These are phyloP conservation scores for Leptodontidium sp. DNA, from an alignment of 2,329 filamentous ascomycete species.

Conservation along the genomic window DNA sequence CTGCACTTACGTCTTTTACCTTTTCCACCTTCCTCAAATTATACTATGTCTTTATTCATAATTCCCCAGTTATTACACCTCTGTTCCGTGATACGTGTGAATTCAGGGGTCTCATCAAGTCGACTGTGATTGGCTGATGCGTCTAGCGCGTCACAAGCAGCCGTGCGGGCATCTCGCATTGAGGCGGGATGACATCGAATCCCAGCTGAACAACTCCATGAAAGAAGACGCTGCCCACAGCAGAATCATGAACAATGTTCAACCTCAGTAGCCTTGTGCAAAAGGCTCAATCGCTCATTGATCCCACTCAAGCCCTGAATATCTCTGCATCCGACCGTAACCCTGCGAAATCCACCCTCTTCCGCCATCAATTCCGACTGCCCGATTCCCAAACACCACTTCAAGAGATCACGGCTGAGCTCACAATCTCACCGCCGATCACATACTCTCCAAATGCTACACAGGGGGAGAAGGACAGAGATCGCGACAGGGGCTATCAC, in stretches of 20 bases:
- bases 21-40: no score
- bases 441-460: slow-evolving; percentile 61
- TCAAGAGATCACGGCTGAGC: slow-evolving; percentile 95
- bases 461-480: slow-evolving; percentile 74
- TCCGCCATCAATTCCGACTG: slow-evolving; percentile 95
- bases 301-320: slow-evolving; percentile 80
- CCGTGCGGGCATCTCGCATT: slow-evolving; percentile 15
- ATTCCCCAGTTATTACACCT: no score
- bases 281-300: slow-evolving; percentile 94
- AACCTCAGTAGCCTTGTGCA: slow-evolving; percentile 85
- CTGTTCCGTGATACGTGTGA: neutral
- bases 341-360: slow-evolving; percentile 90
- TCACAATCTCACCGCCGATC: slow-evolving; percentile 78
- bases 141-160: slow-evolving; percentile 10
- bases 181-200: slow-evolving; percentile 27
- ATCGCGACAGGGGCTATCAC: slow-evolving; percentile 76
- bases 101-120: slow-evolving; percentile 5
- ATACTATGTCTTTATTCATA: no score
- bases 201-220: slow-evolving; percentile 20
- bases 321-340: slow-evolving; percentile 78
- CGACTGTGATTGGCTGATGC: slow-evolving; percentile 17
- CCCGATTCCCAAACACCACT: slow-evolving; percentile 91
- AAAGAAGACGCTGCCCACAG: slow-evolving; percentile 29
- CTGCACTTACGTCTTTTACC: no score
- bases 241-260: slow-evolving; percentile 59